Evolutionary conservation across 2,329 filamentous ascomycete genomes (phyloP), one percentile per base, ranked within the genome.

Genomic region (Dothistroma pini): DNA sequence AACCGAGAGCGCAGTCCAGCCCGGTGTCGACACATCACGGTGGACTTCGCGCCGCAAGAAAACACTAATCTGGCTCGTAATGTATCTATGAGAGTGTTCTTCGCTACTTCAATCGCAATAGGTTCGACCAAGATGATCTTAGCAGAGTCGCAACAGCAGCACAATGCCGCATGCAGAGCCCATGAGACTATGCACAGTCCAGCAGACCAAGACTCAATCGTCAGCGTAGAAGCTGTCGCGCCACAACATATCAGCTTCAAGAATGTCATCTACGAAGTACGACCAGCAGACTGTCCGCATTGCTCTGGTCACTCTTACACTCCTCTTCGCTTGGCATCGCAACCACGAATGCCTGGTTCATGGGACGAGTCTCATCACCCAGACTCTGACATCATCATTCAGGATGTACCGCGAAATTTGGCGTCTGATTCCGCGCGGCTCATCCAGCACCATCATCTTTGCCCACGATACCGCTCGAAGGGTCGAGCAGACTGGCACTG

Each of bases 211-310:
- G 48, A 50, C 2, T 44, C 38, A 16, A 25, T 9, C 21, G 25
- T n/a, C 1, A 29, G 48, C 5, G 19, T 6, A 4, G 38, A 44
- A 12, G 2, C 38, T 2, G 48, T 8, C 16, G 11, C 9, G 21
- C 19, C 48, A 50, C 21, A 31, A n/a, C 21, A 50, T 12, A 50
- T 50, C 16, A 25, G 48, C 21, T 31, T 12, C 21, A 2, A 50
- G 21, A 31, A 50, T n/a, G 21, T 50, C 19, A 50, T 50, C 48
- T 50, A 50, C 48, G 48, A 50, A 50, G 48, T 50, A 25, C 48
- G 48, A 6, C 21, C 9, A 50, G 48, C n/a, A 29, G 21, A 29
- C 11, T 50, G 48, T 50, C 48, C 25, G 8, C 48, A 50, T 11
- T 50, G 48, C 48, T 25, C 21, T n/a, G 48, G 21, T 2, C 48